These are phyloP conservation scores for Penicillium sumatraense DNA, from an alignment of 2,329 filamentous ascomycete genomes.

Conservation along the genomic window DNA sequence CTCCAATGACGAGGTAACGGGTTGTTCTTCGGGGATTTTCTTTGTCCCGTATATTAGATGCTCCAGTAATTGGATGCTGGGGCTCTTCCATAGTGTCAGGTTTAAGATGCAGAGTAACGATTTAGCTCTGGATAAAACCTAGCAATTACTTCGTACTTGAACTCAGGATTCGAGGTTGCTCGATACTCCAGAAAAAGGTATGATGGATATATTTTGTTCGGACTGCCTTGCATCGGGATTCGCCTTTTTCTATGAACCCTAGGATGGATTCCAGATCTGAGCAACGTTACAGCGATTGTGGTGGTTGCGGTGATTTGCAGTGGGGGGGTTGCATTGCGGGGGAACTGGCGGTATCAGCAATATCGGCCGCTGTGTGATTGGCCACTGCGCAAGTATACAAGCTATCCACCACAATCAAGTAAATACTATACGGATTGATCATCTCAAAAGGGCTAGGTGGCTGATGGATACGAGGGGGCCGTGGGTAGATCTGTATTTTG, in stretches of 20 bases:
- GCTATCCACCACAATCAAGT: not conserved
- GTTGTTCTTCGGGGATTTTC: conserved; percentile 37
- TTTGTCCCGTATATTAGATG: too few relatives aligned
- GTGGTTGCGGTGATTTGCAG: not conserved
- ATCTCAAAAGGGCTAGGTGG: not conserved
- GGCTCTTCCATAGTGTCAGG: conserved; percentile 25
- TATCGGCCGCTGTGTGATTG: conserved; percentile 10
- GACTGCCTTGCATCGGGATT: too few relatives aligned
- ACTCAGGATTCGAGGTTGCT: too few relatives aligned
- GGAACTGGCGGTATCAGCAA: conserved; percentile 17
- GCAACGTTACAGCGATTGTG: conserved; percentile 11
- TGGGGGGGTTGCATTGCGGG: conserved; percentile 7
- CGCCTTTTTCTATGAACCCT: not conserved
- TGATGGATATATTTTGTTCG: not conserved
- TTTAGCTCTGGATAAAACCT: not conserved
- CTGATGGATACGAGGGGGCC: not conserved
- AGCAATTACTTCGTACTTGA: too few relatives aligned
- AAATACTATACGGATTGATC: too few relatives aligned
- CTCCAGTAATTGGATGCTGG: conserved; percentile 11
- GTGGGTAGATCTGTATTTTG: not conserved
- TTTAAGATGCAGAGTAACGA: not conserved
- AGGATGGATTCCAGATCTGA: not conserved
- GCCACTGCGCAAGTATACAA: conserved; percentile 8
- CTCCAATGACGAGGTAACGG: conserved; percentile 79
- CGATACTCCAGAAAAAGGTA: too few relatives aligned